Evolutionary conservation across 164 flowering plant genomes (phyloP).

Genomic region (Nelumbo lutea): DNA sequence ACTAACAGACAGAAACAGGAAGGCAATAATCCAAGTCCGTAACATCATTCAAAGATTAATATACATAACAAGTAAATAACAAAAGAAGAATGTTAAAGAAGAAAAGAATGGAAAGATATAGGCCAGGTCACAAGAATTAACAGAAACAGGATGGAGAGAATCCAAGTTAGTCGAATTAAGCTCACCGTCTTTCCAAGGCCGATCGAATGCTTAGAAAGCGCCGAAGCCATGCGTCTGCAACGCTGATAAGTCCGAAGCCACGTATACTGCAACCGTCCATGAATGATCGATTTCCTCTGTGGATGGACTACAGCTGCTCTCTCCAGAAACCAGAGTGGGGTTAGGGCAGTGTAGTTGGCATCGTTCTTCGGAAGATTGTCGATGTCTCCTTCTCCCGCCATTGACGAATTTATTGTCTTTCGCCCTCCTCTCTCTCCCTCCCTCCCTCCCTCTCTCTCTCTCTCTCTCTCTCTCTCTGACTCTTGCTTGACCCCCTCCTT

Average conservation of each 20-base stretch:
- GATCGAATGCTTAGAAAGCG: slow-evolving; percentile 50
- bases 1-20: no score
- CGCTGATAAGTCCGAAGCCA: slow-evolving; percentile 82
- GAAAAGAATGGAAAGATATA: neutral
- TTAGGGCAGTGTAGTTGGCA: slow-evolving; percentile 83
- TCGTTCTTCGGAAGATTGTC: slow-evolving; percentile 82
- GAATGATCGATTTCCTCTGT: slow-evolving; percentile 53
- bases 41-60: no score
- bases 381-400: slow-evolving; percentile 44
- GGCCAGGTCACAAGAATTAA: neutral
- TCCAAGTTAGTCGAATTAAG: neutral
- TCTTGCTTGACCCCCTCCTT: no score
- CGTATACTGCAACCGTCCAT: slow-evolving; percentile 60
- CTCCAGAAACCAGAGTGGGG: slow-evolving; percentile 84
- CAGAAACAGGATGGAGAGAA: neutral
- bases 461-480: neutral
- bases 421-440: slow-evolving; percentile 13
- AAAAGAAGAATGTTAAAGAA: no score
- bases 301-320: slow-evolving; percentile 88
- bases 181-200: slow-evolving; percentile 61
- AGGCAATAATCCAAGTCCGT: no score
- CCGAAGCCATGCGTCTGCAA: slow-evolving; percentile 85
- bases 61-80: no score
- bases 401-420: neutral
- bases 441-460: slow-evolving; percentile 13